phyloP scores from a whole-genome alignment of 2,329 filamentous ascomycete genomes.

The Decorospora gaudefroyi region DNA sequence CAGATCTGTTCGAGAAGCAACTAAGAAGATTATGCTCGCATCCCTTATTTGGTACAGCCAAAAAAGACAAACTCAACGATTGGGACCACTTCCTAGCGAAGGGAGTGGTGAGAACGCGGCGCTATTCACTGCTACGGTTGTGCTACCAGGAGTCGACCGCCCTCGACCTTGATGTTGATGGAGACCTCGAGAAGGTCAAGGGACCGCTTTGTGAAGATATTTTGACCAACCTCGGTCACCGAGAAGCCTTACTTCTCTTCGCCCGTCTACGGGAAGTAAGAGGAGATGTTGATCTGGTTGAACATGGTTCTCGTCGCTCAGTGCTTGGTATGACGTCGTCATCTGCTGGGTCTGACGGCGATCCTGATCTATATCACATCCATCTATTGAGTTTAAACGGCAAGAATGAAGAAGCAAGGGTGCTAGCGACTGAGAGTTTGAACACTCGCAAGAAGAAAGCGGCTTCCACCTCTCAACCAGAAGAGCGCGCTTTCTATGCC shows the following conservation, averaged over 20 bases:
- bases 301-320: background rate
- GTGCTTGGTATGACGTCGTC: constrained; percentile 8
- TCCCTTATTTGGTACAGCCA: background rate
- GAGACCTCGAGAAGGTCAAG: constrained; percentile 17
- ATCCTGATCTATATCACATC: constrained; percentile 24
- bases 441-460: constrained; percentile 31
- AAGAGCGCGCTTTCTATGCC: constrained; percentile 37
- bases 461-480: constrained; percentile 27
- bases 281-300: constrained; percentile 24
- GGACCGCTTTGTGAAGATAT: constrained; percentile 9
- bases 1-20: constrained; percentile 26
- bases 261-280: constrained; percentile 24
- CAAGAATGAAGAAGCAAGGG: constrained; percentile 15
- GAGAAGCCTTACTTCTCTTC: constrained; percentile 28
- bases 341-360: constrained; percentile 6
- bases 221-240: constrained; percentile 14
- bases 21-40: constrained; percentile 13
- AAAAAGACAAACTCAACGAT: background rate
- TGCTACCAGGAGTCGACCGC: constrained; percentile 17
- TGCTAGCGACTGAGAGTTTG: constrained; percentile 15
- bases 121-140: constrained; percentile 28
- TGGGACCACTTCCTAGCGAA: constrained; percentile 12
- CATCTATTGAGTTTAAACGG: constrained; percentile 17
- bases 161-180: constrained; percentile 25
- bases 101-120: constrained; percentile 10